Conservation (phyloP, 805 yeast species). For the Suhomyces sp. region DNA sequence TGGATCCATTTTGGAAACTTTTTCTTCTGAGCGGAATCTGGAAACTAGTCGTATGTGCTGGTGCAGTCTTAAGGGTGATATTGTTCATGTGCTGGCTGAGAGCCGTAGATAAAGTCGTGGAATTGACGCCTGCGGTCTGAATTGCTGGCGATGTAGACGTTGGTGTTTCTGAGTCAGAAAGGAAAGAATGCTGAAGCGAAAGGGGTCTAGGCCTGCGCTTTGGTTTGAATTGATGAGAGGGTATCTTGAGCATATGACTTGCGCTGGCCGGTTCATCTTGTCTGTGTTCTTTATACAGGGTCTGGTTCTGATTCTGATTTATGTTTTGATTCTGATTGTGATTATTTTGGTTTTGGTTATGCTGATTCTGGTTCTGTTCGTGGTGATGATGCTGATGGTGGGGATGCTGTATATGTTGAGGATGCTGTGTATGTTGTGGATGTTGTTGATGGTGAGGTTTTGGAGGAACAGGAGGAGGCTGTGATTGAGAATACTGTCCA, state of each 20-base stretch:
- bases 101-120: conserved; percentile 4
- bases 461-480: too few relatives aligned
- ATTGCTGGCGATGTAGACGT: conserved; percentile 5
- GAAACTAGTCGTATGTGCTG: conserved; percentile 15
- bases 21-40: conserved; percentile 7
- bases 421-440: neutral
- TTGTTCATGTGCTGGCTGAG: neutral
- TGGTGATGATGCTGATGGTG: neutral
- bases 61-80: conserved; percentile 13
- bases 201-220: conserved; percentile 42
- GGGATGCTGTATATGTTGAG: neutral
- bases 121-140: conserved; percentile 3
- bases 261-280: too few relatives aligned
- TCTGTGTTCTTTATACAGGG: conserved; percentile 1
- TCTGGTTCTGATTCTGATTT: too few relatives aligned
- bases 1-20: conserved; percentile 2
- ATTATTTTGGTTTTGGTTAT: too few relatives aligned
- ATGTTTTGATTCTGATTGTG: too few relatives aligned
- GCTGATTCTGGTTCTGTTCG: neutral
- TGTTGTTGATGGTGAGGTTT: too few relatives aligned
- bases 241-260: conserved; percentile 19
- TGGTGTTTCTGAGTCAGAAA: conserved; percentile 15
- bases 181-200: conserved; percentile 33
- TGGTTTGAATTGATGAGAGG: conserved; percentile 32
- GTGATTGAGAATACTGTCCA: too few relatives aligned